phyloP scores from a whole-genome alignment of 2,329 filamentous ascomycete genomes.

The Botrytis aclada region DNA sequence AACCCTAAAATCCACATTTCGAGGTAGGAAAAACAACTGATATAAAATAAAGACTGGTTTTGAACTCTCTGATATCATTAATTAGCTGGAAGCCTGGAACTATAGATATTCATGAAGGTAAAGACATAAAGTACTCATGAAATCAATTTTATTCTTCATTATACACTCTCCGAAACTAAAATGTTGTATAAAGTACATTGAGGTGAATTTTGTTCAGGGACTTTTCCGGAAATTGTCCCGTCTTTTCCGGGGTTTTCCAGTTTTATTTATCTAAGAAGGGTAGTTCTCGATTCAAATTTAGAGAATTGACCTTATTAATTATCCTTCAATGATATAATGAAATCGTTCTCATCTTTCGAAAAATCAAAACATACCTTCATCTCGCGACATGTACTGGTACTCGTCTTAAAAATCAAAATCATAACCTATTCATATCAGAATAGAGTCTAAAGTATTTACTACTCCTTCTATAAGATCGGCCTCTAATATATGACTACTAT shows the following conservation, averaged over 20 bases:
- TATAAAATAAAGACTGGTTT: background rate
- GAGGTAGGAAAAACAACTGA: background rate
- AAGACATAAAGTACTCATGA: too few species aligned
- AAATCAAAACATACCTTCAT: background rate
- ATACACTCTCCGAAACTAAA: background rate
- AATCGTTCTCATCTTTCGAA: background rate
- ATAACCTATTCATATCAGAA: background rate
- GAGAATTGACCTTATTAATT: too few species aligned
- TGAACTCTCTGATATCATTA: fast-evolving
- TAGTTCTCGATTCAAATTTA: too few species aligned
- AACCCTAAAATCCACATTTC: background rate
- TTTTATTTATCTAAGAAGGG: background rate
- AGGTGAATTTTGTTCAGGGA: background rate
- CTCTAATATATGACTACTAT: too few species aligned
- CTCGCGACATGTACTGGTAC: background rate
- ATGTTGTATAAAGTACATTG: background rate
- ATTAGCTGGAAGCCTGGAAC: too few species aligned
- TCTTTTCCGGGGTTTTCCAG: background rate
- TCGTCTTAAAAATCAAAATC: background rate
- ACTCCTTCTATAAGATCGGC: too few species aligned
- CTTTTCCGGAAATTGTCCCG: background rate
- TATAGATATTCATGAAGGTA: background rate
- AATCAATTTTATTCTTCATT: background rate
- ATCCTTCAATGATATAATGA: background rate
- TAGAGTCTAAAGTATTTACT: background rate